Percentiles rank a stretch among this genome's conserved stretches.
Conservation (phyloP, 202 grass and related monocot genomes). For the Zizania palustris region DNA sequence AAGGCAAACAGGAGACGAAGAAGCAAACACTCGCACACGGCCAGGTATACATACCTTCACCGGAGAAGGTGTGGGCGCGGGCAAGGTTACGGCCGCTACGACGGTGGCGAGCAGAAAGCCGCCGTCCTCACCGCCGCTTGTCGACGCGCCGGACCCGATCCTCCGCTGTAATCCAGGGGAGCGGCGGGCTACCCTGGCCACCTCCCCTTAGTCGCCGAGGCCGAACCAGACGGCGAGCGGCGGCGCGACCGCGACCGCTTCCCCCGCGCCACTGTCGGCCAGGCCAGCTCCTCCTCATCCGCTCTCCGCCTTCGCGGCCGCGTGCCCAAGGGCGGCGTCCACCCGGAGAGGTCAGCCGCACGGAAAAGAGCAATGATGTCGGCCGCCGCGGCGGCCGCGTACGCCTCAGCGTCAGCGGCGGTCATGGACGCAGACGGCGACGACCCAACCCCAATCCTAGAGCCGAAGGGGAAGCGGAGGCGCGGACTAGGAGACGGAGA, state of each 20-base stretch:
- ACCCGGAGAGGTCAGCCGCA: conserved; percentile 53
- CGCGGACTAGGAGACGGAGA: neutral
- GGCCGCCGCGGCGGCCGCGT: conserved; percentile 39
- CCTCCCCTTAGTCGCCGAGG: conserved; percentile 25
- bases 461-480: neutral
- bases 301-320: neutral
- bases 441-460: neutral
- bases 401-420: neutral
- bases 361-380: conserved; percentile 66
- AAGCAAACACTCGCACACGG: neutral
- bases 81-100: neutral
- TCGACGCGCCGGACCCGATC: conserved; percentile 44
- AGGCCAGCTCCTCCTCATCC: conserved; percentile 3
- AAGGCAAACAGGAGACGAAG: neutral
- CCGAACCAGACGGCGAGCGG: conserved; percentile 38
- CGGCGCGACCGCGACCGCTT: conserved; percentile 53
- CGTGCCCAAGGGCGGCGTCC: conserved; percentile 53
- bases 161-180: conserved; percentile 56
- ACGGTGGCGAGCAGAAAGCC: conserved; percentile 45
- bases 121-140: conserved; percentile 64
- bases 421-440: conserved; percentile 15
- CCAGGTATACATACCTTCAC: conserved; percentile 40
- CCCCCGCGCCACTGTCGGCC: conserved; percentile 52
- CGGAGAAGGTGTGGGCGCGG: neutral
- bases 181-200: conserved; percentile 47